Evolutionary conservation across 2,329 filamentous ascomycete species (phyloP).

Genomic region (Arthroderma sp.): DNA sequence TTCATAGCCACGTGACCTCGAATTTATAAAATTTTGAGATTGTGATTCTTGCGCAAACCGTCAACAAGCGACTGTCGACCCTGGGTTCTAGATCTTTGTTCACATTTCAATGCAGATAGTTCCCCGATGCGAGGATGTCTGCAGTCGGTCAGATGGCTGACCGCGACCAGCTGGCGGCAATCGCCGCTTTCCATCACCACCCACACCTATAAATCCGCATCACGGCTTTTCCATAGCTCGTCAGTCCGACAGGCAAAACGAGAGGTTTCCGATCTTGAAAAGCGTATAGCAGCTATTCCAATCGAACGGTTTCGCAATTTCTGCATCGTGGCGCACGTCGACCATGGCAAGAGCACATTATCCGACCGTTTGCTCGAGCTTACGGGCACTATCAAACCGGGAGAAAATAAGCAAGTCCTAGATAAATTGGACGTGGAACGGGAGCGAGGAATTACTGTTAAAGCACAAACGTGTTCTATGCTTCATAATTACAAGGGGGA

Average conservation of each 20-base stretch:
- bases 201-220: conserved; percentile 13
- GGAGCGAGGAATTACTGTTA: conserved; percentile 93
- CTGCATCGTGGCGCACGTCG: conserved; percentile 96
- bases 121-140: conserved; percentile 35
- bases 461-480: conserved; percentile 98
- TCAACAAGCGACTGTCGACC: too few species aligned
- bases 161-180: conserved; percentile 25
- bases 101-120: conserved; percentile 14
- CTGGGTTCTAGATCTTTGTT: too few species aligned
- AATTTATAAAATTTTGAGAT: too few species aligned
- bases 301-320: conserved; percentile 65
- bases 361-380: conserved; percentile 85
- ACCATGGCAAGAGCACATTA: conserved; percentile 95
- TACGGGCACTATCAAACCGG: conserved; percentile 80
- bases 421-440: conserved; percentile 96
- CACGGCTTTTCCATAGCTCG: conserved; percentile 22
- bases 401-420: conserved; percentile 84
- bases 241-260: conserved; percentile 13
- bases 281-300: conserved; percentile 39
- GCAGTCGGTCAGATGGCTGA: conserved; percentile 34
- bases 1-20: too few species aligned
- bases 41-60: too few species aligned
- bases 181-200: conserved; percentile 18
- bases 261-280: conserved; percentile 41
- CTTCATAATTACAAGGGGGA: conserved; percentile 73